Conservation (phyloP, 2,329 filamentous ascomycete genomes). For the Venturia aucupariae region DNA sequence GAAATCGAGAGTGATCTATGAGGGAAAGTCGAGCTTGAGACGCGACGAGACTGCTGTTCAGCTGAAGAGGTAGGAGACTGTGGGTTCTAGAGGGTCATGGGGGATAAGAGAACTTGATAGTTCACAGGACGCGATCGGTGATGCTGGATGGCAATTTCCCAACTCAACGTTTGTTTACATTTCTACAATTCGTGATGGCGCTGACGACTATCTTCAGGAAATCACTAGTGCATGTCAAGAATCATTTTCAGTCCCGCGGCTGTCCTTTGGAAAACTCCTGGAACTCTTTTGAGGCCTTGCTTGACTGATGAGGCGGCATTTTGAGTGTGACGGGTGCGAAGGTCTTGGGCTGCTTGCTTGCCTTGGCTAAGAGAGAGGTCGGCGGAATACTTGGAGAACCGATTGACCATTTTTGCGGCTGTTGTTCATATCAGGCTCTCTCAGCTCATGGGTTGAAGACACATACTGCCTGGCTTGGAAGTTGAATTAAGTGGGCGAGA, state of each 20-base stretch:
- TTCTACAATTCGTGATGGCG: neutral
- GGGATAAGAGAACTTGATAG: neutral
- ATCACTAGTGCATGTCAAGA: too few relatives aligned
- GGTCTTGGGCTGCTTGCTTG: neutral
- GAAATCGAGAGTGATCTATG: neutral
- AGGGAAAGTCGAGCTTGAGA: neutral
- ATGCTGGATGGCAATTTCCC: neutral
- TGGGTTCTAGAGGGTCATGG: neutral
- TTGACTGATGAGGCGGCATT: neutral
- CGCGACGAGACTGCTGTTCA: neutral
- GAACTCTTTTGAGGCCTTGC: neutral
- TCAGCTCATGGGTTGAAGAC: neutral
- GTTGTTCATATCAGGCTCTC: neutral
- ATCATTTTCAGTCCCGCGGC: too few relatives aligned
- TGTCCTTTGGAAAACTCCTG: neutral
- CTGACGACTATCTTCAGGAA: too few relatives aligned
- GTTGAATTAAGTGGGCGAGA: neutral
- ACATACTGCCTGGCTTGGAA: neutral
- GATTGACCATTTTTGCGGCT: neutral
- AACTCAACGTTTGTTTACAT: neutral
- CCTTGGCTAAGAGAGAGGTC: neutral
- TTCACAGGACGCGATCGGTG: neutral
- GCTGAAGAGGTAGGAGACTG: neutral
- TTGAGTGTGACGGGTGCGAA: neutral
- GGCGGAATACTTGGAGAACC: neutral